Evolutionary conservation across 768 basidiomycete species (phyloP), one percentile per base, ranked within the genome.

Genomic region (Mycena vitilis): DNA sequence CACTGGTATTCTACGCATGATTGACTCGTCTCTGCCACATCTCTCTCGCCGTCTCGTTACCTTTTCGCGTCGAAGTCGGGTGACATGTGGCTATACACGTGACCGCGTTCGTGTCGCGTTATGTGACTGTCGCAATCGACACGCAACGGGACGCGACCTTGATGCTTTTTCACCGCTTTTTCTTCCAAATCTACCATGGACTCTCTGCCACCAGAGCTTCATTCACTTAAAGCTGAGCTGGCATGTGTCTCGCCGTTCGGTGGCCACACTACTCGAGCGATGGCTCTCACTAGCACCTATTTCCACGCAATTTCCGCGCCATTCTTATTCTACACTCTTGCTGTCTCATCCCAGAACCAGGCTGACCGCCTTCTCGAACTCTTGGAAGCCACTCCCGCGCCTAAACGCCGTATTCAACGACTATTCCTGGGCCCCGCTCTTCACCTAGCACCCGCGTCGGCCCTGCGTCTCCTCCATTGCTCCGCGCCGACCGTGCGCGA

Each of bases 61-160:
- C 5, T 30, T 30, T 30, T 30, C 30, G 30, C 16, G n/a, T 8
- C 15, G 30, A 30, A 30, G 30, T 30, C n/a, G n/a, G n/a, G n/a
- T n/a, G n/a, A n/a, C n/a, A n/a, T n/a, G n/a, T n/a, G n/a, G n/a
- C n/a, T 30, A 30, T 30, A 5, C 60, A 67, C 59, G 66, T 67
- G 66, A 67, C 36, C 66, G 66, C 53, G 59, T 51, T 13, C 42
- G 61, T 54, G 62, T 54, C 62, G 62, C 62, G 36, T 38, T 54
- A 63, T 58, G 64, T n/a, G n/a, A n/a, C n/a, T n/a, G n/a, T 65
- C 64, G 64, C 64, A 54, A 66, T 66, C 45, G 44, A 55, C 12
- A 15, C 40, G 30, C 30, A 30, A 30, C 5, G 30, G 30, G 30
- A 30, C 30, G 60, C 59, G 65, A 40, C 44, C 54, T 60, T n/a